phyloP scores from a whole-genome alignment of 805 yeast species.

The Wickerhamiella slavikovae region DNA sequence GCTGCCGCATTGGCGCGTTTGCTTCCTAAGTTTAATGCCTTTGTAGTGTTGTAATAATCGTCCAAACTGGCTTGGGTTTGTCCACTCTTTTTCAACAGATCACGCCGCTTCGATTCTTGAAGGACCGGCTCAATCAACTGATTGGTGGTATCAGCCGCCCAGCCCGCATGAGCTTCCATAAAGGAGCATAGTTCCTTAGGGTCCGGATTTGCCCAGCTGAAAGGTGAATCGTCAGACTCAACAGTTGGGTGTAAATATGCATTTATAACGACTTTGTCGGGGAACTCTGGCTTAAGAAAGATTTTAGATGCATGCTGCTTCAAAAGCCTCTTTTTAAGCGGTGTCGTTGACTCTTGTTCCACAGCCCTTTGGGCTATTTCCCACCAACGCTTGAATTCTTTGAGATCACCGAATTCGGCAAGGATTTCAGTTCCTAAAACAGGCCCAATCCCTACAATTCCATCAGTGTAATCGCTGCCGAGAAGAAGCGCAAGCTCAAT shows the following conservation, averaged over 20 bases:
- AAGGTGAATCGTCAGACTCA: conserved; percentile 55
- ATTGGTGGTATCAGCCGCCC: conserved; percentile 60
- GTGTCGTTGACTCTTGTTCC: conserved; percentile 15
- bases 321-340: conserved; percentile 28
- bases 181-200: conserved; percentile 56
- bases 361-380: conserved; percentile 22
- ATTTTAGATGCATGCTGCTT: conserved; percentile 39
- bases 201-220: conserved; percentile 83
- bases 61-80: conserved; percentile 9
- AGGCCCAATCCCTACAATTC: conserved; percentile 84
- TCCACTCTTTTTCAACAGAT: conserved; percentile 6
- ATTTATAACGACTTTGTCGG: conserved; percentile 42
- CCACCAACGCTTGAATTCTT: conserved; percentile 36
- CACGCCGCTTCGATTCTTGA: conserved; percentile 38
- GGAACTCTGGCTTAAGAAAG: conserved; percentile 42
- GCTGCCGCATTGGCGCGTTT: not conserved
- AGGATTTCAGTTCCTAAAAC: conserved; percentile 77
- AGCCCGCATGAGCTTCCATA: conserved; percentile 50
- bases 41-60: conserved; percentile 9
- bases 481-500: conserved; percentile 66
- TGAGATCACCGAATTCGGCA: conserved; percentile 50
- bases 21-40: not conserved
- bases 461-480: conserved; percentile 93
- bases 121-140: conserved; percentile 74
- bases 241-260: conserved; percentile 73